A percentile compares a stretch with the other conserved stretches of the same genome.
Evolutionary conservation across 164 flowering plant species (phyloP).

Genomic region (Taxillus chinensis): DNA sequence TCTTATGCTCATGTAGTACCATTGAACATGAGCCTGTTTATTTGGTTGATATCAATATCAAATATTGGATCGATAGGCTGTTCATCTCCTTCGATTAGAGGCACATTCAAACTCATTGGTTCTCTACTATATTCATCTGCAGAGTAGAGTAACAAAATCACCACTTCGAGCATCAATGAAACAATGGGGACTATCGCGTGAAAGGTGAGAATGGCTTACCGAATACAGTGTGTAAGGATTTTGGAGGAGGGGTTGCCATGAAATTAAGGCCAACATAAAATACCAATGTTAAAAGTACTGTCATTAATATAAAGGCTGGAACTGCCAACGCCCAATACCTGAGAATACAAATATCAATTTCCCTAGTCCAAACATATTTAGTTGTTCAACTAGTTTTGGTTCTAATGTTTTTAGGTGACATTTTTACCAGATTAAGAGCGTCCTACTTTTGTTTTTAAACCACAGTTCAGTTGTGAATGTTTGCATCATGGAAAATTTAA

Average conservation of each 20-base stretch:
- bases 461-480: too few species aligned
- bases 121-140: constrained; percentile 76
- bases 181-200: background rate
- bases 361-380: background rate
- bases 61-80: constrained; percentile 62
- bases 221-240: constrained; percentile 53
- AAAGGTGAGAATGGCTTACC: constrained; percentile 32
- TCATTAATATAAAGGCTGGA: constrained; percentile 62
- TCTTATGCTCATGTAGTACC: constrained; percentile 6
- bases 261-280: constrained; percentile 80
- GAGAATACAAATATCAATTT: constrained; percentile 13
- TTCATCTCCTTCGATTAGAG: constrained; percentile 35
- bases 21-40: constrained; percentile 52
- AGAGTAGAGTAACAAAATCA: constrained; percentile 2
- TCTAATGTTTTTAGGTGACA: background rate
- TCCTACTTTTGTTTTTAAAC: too few species aligned
- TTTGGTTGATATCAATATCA: constrained; percentile 46
- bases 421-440: background rate
- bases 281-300: constrained; percentile 43
- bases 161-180: background rate
- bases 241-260: constrained; percentile 67
- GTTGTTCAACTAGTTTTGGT: background rate
- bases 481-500: too few species aligned
- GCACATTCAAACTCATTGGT: constrained; percentile 14
- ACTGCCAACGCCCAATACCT: constrained; percentile 94